Percentiles rank a stretch among this genome's conserved stretches.
Conservation (phyloP, 441 rosid species). For the Gossypium schwendimanii region DNA sequence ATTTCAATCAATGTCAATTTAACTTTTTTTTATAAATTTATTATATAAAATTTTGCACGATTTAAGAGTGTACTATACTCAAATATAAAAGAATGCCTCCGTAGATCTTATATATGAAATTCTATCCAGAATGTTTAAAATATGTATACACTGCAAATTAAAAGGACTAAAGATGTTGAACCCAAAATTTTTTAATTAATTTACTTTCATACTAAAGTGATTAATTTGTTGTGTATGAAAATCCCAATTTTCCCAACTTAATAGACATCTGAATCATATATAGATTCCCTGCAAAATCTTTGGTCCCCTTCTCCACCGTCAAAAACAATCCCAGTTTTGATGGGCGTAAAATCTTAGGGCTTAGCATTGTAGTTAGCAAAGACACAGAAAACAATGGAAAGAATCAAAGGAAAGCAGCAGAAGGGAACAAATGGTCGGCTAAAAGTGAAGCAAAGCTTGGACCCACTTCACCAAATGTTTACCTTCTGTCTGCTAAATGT, state of each 20-base stretch:
- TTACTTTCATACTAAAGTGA: no score
- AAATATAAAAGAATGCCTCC: no score
- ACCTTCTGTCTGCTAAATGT: not conserved
- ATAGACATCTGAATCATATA: not conserved
- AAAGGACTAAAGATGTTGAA: no score
- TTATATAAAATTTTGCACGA: no score
- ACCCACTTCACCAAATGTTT: slow-evolving; percentile 14
- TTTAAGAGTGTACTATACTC: no score
- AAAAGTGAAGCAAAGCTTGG: slow-evolving; percentile 27
- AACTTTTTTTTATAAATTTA: no score
- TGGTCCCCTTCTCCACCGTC: not conserved
- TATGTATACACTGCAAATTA: no score
- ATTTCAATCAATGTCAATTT: no score
- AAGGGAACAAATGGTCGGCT: slow-evolving; percentile 32
- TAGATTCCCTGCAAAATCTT: not conserved
- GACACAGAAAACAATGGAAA: not conserved
- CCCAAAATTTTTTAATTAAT: no score
- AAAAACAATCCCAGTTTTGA: not conserved
- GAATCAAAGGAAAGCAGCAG: not conserved
- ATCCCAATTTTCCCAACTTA: not conserved
- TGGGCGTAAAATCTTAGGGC: not conserved
- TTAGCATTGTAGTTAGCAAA: not conserved
- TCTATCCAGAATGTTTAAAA: no score
- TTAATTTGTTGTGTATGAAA: not conserved
- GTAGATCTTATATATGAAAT: no score